Evolutionary conservation across 2,329 filamentous ascomycete species (phyloP).

Genomic region (Chrysoporthe austroafricana): DNA sequence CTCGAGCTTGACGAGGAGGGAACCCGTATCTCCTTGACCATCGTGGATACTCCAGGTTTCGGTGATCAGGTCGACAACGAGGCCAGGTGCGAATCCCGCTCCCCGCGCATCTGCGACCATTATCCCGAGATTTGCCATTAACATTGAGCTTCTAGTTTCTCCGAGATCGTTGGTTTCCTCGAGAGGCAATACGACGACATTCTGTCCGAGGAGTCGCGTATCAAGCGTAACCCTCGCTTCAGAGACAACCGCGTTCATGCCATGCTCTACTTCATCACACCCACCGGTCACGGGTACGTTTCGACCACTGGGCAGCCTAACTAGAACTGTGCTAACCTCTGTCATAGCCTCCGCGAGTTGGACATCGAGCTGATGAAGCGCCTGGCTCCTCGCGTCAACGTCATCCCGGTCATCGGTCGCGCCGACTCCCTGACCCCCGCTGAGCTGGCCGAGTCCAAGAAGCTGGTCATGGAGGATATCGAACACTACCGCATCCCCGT

Average conservation of each 20-base stretch:
- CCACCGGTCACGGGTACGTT: conserved; percentile 87
- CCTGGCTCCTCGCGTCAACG: conserved; percentile 95
- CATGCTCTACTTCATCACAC: conserved; percentile 98
- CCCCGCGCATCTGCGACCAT: background rate
- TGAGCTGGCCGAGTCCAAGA: conserved; percentile 98
- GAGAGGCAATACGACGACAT: conserved; percentile 99
- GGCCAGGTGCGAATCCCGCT: conserved; percentile 68
- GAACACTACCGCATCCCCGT: conserved; percentile 99
- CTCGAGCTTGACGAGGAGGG: conserved; percentile 97
- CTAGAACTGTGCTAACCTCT: conserved; percentile 12
- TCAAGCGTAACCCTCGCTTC: conserved; percentile 99
- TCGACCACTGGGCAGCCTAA: conserved; percentile 11
- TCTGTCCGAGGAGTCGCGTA: conserved; percentile 97
- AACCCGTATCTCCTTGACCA: conserved; percentile 95
- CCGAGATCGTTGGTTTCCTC: conserved; percentile 96
- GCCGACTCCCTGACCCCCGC: conserved; percentile 95
- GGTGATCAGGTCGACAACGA: conserved; percentile 99
- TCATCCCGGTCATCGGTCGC: conserved; percentile 98
- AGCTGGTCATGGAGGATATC: conserved; percentile 99
- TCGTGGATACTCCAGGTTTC: conserved; percentile 97
- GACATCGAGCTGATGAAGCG: conserved; percentile 99
- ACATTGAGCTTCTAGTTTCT: conserved; percentile 66
- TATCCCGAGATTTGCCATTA: background rate
- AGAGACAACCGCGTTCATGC: conserved; percentile 98
- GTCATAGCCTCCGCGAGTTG: conserved; percentile 86